Base-by-base conservation (phyloP, 2,329 filamentous ascomycete genomes). In the Diaporthe amygdali region DNA sequence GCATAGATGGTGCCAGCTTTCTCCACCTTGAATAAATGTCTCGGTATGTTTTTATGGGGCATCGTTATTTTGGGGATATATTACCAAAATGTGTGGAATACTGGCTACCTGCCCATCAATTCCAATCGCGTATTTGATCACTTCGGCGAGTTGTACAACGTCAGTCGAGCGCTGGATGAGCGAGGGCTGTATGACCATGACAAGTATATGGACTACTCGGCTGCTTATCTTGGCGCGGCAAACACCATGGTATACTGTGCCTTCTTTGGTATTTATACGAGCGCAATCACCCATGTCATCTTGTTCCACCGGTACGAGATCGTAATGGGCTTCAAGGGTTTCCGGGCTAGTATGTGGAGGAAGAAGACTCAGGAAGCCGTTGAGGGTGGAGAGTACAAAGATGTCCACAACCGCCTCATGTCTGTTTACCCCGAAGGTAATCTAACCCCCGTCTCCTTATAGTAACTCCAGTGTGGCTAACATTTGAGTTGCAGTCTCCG, bases 1-100 rank as follows among this genome's bases (percentile, higher is more conserved):
- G 20, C 0, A 17, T 20, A 63, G 56, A 63, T 63, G 56, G 56
- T 63, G 41, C 56, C 41, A 15, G 56, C 56, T 1, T 63, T 63
- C 47, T 63, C 56, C 20, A 91, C 91, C 54, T 82, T 89, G 69
- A 93, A 93, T 78, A 88, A 87, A 22, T 83, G 91, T 72, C 80
- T 91, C 56, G 90, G 90, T 32, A 84, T 88, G 68, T 83, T 90
- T 17, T 74, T 88, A 44, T 87, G 85, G 54, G 85, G 88, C 80
- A 81, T 92, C 20, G 82, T 89, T 17, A 78, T 88, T 2, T 79
- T 87, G 1, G 85, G 46, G 72, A 39, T 73, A 1, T 73, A 66
- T n/a, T 73, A 69, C 22, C 12, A 12, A 1, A 73, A 72, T 14
- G 25, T 52, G 0, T 73, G 54, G 37, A 41, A 61, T 15, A 69